phyloP scores from a whole-genome alignment of 108 stramenopile species.

The Stephanodiscus minutulus region DNA sequence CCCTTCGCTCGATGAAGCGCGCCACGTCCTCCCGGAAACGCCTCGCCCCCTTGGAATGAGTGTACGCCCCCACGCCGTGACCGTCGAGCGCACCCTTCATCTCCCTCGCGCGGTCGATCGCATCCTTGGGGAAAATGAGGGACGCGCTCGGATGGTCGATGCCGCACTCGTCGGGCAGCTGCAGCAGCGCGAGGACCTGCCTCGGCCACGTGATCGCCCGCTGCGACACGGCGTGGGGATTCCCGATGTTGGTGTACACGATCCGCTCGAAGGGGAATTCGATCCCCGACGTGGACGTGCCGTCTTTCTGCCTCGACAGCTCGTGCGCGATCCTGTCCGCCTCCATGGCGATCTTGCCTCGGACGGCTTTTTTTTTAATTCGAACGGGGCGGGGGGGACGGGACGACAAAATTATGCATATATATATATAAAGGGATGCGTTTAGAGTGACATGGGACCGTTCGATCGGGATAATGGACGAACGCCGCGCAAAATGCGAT shows the following conservation, averaged over 20 bases:
- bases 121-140: slow-evolving; percentile 72
- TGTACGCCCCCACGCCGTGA: slow-evolving; percentile 82
- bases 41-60: slow-evolving; percentile 78
- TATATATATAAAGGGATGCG: too few species aligned
- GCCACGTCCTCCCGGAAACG: slow-evolving; percentile 82
- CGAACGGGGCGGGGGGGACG: too few species aligned
- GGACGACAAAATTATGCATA: too few species aligned
- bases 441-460: too few species aligned
- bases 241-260: slow-evolving; percentile 96
- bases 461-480: too few species aligned
- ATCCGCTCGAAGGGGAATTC: slow-evolving; percentile 80
- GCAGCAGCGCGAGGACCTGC: slow-evolving; percentile 84
- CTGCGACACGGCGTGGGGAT: slow-evolving; percentile 93
- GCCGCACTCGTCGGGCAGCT: slow-evolving; percentile 69
- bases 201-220: slow-evolving; percentile 87
- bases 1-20: slow-evolving; percentile 79
- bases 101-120: slow-evolving; percentile 61
- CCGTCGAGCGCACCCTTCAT: slow-evolving; percentile 63
- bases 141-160: slow-evolving; percentile 66
- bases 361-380: slow-evolving; percentile 55
- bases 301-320: slow-evolving; percentile 12
- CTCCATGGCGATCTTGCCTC: slow-evolving; percentile 81
- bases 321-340: slow-evolving; percentile 77
- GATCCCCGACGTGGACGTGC: slow-evolving; percentile 10
- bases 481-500: too few species aligned